Conservation (phyloP, 768 basidiomycete genomes). For the Russula olivacea region DNA sequence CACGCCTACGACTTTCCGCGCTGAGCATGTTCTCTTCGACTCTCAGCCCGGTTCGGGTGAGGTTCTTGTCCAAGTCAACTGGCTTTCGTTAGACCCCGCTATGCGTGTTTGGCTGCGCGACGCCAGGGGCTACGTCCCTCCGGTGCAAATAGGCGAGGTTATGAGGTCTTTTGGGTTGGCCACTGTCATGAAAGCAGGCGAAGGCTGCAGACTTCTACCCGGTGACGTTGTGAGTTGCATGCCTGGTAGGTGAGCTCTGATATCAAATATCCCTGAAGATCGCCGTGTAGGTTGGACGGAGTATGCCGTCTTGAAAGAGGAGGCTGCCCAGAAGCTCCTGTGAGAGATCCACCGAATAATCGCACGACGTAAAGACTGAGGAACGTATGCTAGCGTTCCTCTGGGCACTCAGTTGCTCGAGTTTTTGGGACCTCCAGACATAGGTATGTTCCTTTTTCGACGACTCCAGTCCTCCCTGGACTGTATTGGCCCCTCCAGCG, state of each 20-base stretch:
- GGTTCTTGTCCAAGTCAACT: slow-evolving; percentile 72
- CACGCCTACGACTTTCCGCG: slow-evolving; percentile 67
- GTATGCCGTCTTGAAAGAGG: slow-evolving; percentile 57
- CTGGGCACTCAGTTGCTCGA: slow-evolving; percentile 64
- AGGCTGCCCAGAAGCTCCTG: slow-evolving; percentile 47
- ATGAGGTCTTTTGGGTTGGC: slow-evolving; percentile 72
- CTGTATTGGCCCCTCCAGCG: slow-evolving; percentile 38
- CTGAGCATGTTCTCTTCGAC: slow-evolving; percentile 46
- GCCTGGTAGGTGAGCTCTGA: slow-evolving; percentile 44
- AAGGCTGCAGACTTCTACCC: slow-evolving; percentile 46
- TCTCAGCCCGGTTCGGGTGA: slow-evolving; percentile 49
- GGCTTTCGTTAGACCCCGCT: slow-evolving; percentile 79
- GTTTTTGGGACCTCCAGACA: slow-evolving; percentile 76
- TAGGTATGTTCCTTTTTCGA: slow-evolving; percentile 44
- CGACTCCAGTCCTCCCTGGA: neutral
- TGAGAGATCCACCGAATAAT: slow-evolving; percentile 33
- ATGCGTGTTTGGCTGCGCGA: slow-evolving; percentile 83
- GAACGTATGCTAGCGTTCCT: slow-evolving; percentile 40
- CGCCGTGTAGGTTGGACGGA: slow-evolving; percentile 63
- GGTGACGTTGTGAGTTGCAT: slow-evolving; percentile 66
- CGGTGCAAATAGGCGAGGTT: slow-evolving; percentile 38
- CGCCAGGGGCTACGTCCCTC: slow-evolving; percentile 57
- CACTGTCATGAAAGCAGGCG: slow-evolving; percentile 53
- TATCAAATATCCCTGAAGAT: neutral
- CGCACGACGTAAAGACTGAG: neutral